These are phyloP conservation scores for Diaporthe australafricana DNA, from an alignment of 2,329 filamentous ascomycete genomes.

Conservation along the genomic window DNA sequence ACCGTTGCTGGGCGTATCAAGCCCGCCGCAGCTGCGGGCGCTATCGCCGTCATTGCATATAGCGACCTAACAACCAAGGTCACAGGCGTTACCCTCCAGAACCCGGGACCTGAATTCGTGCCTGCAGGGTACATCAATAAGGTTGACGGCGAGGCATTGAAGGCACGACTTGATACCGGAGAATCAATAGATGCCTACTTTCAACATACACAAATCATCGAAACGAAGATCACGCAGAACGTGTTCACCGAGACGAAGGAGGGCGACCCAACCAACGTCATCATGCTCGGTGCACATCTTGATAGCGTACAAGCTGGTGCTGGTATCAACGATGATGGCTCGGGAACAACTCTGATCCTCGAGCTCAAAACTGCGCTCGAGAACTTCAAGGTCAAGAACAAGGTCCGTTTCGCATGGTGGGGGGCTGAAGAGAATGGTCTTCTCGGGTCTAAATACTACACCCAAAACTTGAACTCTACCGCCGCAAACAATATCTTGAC, in stretches of 20 bases:
- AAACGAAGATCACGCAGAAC: too few species aligned
- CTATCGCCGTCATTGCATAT: background rate
- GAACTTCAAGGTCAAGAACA: slow-evolving; percentile 51
- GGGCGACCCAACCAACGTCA: background rate
- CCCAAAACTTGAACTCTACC: slow-evolving; percentile 48
- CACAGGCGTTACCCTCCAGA: too few species aligned
- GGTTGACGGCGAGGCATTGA: too few species aligned
- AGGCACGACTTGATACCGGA: too few species aligned
- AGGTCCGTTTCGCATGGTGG: slow-evolving; percentile 58
- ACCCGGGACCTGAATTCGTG: too few species aligned
- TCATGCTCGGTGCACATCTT: slow-evolving; percentile 51
- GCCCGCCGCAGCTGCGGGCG: too few species aligned
- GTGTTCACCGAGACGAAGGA: background rate
- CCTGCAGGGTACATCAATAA: too few species aligned
- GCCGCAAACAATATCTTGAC: slow-evolving; percentile 46
- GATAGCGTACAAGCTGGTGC: slow-evolving; percentile 57
- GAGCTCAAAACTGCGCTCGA: slow-evolving; percentile 47
- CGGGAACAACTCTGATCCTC: slow-evolving; percentile 53
- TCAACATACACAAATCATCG: too few species aligned
- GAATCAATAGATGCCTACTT: too few species aligned
- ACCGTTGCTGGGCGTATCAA: too few species aligned
- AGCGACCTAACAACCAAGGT: too few species aligned
- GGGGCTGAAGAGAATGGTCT: slow-evolving; percentile 58
- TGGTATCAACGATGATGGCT: slow-evolving; percentile 60
- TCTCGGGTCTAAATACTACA: slow-evolving; percentile 50